Conservation (phyloP, 169 alveolate species). For the Cyclospora cayetanensis region DNA sequence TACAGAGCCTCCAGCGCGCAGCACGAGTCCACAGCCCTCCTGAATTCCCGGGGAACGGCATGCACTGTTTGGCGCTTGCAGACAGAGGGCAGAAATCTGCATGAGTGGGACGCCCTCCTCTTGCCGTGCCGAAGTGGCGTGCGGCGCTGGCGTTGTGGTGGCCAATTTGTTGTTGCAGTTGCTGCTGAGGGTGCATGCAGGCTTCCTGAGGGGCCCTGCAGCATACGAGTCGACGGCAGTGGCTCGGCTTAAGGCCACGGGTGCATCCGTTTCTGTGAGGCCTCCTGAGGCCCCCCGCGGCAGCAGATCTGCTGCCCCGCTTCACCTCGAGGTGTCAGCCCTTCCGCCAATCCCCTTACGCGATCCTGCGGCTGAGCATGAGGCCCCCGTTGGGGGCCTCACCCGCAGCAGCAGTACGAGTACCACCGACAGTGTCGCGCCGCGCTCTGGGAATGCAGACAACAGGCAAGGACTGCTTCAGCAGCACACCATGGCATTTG, state of each 20-base stretch:
- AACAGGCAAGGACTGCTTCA: background rate
- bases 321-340: conserved; percentile 5
- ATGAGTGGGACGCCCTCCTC: no score
- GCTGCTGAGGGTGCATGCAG: background rate
- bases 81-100: no score
- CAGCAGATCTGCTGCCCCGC: background rate
- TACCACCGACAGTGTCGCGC: background rate
- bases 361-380: background rate
- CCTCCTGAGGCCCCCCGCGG: background rate
- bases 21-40: no score
- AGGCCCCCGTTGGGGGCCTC: background rate
- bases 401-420: conserved; percentile 34
- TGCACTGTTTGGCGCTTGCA: no score
- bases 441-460: background rate
- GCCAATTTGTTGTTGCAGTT: no score
- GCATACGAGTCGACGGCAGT: conserved; percentile 17
- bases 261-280: background rate
- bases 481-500: background rate
- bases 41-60: no score
- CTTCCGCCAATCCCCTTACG: conserved; percentile 33
- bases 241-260: background rate
- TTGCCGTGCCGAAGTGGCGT: no score
- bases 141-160: no score
- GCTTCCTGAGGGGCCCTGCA: background rate
- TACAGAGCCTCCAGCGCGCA: no score